Base-by-base conservation (phyloP, 2,329 filamentous ascomycete species). In the Coniochaeta sp. region DNA sequence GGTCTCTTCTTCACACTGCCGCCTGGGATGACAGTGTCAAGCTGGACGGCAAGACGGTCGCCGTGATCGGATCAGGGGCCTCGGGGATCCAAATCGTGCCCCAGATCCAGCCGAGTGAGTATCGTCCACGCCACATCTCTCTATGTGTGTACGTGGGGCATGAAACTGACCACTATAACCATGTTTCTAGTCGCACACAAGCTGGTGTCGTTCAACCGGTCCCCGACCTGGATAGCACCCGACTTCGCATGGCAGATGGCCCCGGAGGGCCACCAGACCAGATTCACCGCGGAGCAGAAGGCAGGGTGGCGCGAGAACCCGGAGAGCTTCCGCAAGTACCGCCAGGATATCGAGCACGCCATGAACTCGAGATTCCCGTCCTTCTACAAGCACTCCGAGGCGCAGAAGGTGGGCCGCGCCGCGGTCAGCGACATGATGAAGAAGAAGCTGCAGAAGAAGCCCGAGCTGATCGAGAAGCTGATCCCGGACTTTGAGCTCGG, bases 301-400 rank as follows among this genome's bases (percentile, higher is more conserved):
- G 69, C 76, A 1, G 74, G 80, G 24, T 75, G 75, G 0, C 84
- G 83, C 65, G 73, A 80, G 62, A n/a, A 56, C n/a, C 79, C 81
- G 0, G 70, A 77, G 14, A 75, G 67, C 14, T 85, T 85, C 63
- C 67, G 81, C 3, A 62, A 69, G 36, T 58, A 54, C 40, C 34
- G 56, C 7, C 43, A 44, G 17, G 40, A 55, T 28, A 56, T 61
- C 6, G 59, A 61, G 43, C 56, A 61, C 22, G 31, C 5, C 6
- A 14, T 56, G 26, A 56, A 56, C 17, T 8, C 17, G 5, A 11
- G 31, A 3, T 61, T 61, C 14, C 79, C 78, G 62, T 73, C 77
- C 33, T 77, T 74, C 57, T 69, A 70, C 17, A 65, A 77, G 1
- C 76, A 79, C 58, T 64, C 73, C 2, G 76, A 73, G 26, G 31